A percentile compares a stretch with the other conserved stretches of the same genome.
These are phyloP conservation scores for Phytophthora citrophthora DNA, from an alignment of 352 stramenopile species.

Conservation along the genomic window DNA sequence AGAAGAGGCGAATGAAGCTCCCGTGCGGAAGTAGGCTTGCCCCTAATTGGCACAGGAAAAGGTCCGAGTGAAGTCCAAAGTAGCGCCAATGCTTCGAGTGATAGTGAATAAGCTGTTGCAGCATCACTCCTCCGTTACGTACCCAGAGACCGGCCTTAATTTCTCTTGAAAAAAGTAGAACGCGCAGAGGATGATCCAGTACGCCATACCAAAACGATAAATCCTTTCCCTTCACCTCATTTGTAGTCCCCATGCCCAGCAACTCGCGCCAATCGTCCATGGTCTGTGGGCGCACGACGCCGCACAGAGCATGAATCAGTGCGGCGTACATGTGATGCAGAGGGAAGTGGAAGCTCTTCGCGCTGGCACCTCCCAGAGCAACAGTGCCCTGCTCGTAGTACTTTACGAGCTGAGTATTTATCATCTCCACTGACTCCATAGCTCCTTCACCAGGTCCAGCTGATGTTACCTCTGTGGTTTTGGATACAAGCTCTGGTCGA, in stretches of 20 bases:
- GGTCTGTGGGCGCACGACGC: slow-evolving; percentile 45
- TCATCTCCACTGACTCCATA: slow-evolving; percentile 1
- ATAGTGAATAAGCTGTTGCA: slow-evolving; percentile 83
- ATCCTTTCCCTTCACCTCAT: slow-evolving; percentile 29
- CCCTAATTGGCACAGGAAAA: slow-evolving; percentile 72
- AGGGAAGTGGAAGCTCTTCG: slow-evolving; percentile 77
- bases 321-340: slow-evolving; percentile 82
- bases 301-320: slow-evolving; percentile 56
- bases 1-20: slow-evolving; percentile 61
- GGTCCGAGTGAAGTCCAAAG: slow-evolving; percentile 73
- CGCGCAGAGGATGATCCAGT: slow-evolving; percentile 59
- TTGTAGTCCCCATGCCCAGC: slow-evolving; percentile 32
- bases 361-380: slow-evolving; percentile 34
- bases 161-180: slow-evolving; percentile 68
- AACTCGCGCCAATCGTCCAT: slow-evolving; percentile 56
- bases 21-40: slow-evolving; percentile 57
- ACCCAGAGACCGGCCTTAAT: slow-evolving; percentile 83
- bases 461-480: slow-evolving; percentile 8
- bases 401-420: slow-evolving; percentile 30
- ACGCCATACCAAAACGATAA: slow-evolving; percentile 55
- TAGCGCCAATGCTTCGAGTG: slow-evolving; percentile 85
- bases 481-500: slow-evolving; percentile 32
- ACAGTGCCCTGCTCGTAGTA: slow-evolving; percentile 50
- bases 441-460: slow-evolving; percentile 25
- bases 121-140: slow-evolving; percentile 81